Evolutionary conservation across 495 filamentous ascomycete genomes (phyloP), one percentile per base, ranked within the genome.

Genomic region (Chaetomium fimeti): DNA sequence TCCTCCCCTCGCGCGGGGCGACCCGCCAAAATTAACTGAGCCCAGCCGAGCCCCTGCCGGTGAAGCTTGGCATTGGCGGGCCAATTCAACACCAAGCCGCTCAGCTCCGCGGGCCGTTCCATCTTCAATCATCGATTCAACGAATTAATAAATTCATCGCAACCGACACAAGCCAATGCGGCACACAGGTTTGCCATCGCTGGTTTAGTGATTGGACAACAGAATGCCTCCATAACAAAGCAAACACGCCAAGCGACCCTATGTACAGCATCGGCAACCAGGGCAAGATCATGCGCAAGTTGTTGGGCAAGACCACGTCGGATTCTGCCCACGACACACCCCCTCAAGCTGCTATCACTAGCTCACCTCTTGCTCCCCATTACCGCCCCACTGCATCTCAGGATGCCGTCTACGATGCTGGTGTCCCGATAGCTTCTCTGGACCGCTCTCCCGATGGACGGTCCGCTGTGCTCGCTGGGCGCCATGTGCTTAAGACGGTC

Each of bases 401-500:
- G 74, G 88, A 91, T 57, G 83, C 87, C 38, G 83, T 84, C 55
- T 89, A 93, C 75, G 80, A 83, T 51, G 91, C 90, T 27, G 85
- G 88, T 49, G 83, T 87, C 25, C 85, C 90, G 20, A 89, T 96
- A 62, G 75, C 84, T 42, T 87, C 88, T 61, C 79, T 97, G 67
- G 92, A 93, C 74, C 85, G 88, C 61, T 94, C 91, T 24, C 86
- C 88, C 40, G 84, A 89, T 68, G 83, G 87, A 66, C 89, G 86
- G 55, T 85, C 88, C 74, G 92, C 89, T 49, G 83, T 96, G 11
- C 81, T 96, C 68, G 92, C 87, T 20, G 91, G 92, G 29, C 86
- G 88, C 64, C 88, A 95, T 67, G 86, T 95, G 52, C 85, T 97
- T 68, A 93, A 93, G 75, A 95, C 89, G 5, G 83, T 97, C 64